Conservation (phyloP, 2,329 filamentous ascomycete species). For the Ophiostoma sp. region DNA sequence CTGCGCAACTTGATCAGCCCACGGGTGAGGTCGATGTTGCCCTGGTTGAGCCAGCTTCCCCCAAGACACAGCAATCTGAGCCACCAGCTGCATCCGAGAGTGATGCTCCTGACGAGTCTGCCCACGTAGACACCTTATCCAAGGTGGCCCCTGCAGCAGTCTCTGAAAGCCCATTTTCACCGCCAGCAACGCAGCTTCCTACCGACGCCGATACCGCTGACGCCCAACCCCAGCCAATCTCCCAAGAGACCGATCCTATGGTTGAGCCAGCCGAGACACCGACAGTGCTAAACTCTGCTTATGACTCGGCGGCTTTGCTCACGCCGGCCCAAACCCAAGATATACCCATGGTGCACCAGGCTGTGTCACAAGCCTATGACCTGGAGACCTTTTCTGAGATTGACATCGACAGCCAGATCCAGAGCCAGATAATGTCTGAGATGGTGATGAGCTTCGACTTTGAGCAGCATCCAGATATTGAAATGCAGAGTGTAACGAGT, state of each 20-base stretch:
- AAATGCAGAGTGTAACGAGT: slow-evolving; percentile 20
- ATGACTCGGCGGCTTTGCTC: neutral
- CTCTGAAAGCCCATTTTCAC: neutral
- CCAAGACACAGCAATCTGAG: neutral
- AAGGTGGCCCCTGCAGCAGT: neutral
- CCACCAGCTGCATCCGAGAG: neutral
- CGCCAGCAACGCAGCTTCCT: neutral
- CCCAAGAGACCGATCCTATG: neutral
- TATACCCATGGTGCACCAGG: neutral
- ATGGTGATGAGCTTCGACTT: slow-evolving; percentile 25
- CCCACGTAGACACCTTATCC: neutral
- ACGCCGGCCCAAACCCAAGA: slow-evolving; percentile 24
- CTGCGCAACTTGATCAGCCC: neutral
- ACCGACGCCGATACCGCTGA: neutral
- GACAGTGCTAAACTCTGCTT: neutral
- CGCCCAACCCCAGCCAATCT: neutral
- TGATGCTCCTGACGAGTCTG: neutral
- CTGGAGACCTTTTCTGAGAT: neutral
- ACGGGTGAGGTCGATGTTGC: neutral
- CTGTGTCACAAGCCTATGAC: neutral
- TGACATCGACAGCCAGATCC: slow-evolving; percentile 22
- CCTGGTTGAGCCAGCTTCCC: neutral
- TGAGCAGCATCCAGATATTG: slow-evolving; percentile 19
- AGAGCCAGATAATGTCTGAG: slow-evolving; percentile 27
- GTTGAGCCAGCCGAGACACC: neutral